Base-by-base conservation (phyloP, 2,329 filamentous ascomycete genomes). In the Aphanoascus verrucosus region DNA sequence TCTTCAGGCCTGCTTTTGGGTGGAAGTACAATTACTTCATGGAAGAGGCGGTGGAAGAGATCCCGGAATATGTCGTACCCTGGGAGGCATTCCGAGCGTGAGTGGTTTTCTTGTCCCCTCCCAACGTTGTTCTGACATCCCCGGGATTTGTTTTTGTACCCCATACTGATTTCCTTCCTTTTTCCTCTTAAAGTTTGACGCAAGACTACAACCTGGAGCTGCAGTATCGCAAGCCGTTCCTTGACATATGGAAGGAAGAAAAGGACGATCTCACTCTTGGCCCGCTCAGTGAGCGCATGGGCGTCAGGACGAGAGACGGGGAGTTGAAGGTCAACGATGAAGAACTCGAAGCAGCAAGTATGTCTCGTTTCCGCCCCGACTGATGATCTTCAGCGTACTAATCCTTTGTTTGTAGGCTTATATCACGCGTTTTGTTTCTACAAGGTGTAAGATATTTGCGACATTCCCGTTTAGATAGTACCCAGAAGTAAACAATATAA, bases 11-110 rank as follows among this genome's bases (percentile, higher is more conserved):
- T 4, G 88, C 93, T 0, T 97, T 89, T 66, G 93, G 91, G 48
- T 97, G 93, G 90, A 95, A 93, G 69, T 98, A 98, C 73, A 94
- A 83, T 65, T 98, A 95, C 74, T 94, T 89, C 69, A 82, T 98
- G 54, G 84, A 93, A 63, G 93, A 98, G 71, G 93, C 93, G 0
- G 93, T 98, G 17, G 91, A 97, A 67, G 87, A 90, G 65, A 88
- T 95, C 6, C 91, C 93, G 1, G 93, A 98, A 72, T 98, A 95
- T 66, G 91, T 98, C 1, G 93, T 98, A 1, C 93, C 93, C 0
- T 98, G 93, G 91, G 90, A 95, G 67, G 90, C 89, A 0, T 97
- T 98, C 74, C 87, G 93, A 71, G 90, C 88, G 63, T 74, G 60
- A 64, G 70, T 64, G 35, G 17, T 28, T 20, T 14, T 28, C 40